A percentile compares a stretch with the other conserved stretches of the same genome.
phyloP scores from a whole-genome alignment of 1,139 yeast species.

The Taiozyma onychis region DNA sequence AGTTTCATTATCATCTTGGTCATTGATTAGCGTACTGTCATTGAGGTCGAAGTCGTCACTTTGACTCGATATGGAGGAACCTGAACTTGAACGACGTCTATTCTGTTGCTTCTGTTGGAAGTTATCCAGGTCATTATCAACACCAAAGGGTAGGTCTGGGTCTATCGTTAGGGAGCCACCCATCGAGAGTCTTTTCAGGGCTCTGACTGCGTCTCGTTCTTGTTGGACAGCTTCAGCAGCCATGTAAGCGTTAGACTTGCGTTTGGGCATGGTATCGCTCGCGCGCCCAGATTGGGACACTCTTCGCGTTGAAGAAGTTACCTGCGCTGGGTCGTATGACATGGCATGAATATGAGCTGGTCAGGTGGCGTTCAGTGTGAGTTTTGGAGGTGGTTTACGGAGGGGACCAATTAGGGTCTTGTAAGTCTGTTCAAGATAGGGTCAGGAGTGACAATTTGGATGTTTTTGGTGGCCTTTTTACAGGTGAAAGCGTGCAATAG shows the following conservation, averaged over 20 bases:
- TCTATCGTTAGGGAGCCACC: slow-evolving; percentile 36
- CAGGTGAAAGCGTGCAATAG: too few species aligned
- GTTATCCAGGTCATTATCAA: slow-evolving; percentile 19
- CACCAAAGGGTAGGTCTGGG: slow-evolving; percentile 37
- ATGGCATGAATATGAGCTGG: not conserved
- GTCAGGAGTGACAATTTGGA: not conserved
- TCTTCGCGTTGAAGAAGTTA: not conserved
- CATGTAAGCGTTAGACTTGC: slow-evolving; percentile 25
- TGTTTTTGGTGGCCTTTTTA: too few species aligned
- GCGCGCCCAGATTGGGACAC: not conserved
- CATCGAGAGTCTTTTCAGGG: slow-evolving; percentile 40
- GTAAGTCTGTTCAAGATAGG: not conserved
- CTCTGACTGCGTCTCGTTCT: slow-evolving; percentile 41
- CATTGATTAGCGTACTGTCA: slow-evolving; percentile 16
- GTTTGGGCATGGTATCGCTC: slow-evolving; percentile 6
- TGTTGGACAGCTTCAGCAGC: slow-evolving; percentile 41
- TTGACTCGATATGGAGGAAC: slow-evolving; percentile 3
- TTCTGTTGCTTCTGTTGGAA: slow-evolving; percentile 7
- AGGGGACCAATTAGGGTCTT: not conserved
- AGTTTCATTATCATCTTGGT: not conserved
- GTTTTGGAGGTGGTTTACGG: not conserved
- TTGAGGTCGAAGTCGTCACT: slow-evolving; percentile 6
- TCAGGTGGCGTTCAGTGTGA: not conserved
- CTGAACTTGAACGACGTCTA: slow-evolving; percentile 7
- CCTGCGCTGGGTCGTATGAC: not conserved